Conservation (phyloP, 768 basidiomycete genomes). For the Hydnomerulius pinastri region DNA sequence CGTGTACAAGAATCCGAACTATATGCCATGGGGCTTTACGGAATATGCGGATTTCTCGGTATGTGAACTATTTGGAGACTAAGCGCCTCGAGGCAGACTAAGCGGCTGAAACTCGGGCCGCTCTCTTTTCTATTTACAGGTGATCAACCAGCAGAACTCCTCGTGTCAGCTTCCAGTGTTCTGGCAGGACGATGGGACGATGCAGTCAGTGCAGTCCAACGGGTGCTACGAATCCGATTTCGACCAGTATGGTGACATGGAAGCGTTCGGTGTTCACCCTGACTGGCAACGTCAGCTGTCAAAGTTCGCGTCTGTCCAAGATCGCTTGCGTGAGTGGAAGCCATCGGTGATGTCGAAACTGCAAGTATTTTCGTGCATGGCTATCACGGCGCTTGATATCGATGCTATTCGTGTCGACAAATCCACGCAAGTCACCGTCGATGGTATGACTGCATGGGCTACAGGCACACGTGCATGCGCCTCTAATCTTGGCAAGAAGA, state of each 20-base stretch:
- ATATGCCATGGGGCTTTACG: slow-evolving; percentile 84
- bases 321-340: slow-evolving; percentile 93
- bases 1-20: slow-evolving; percentile 72
- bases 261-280: slow-evolving; percentile 95
- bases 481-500: slow-evolving; percentile 66
- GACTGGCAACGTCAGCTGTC: slow-evolving; percentile 93
- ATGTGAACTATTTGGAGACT: slow-evolving; percentile 18
- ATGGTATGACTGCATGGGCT: slow-evolving; percentile 78
- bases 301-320: slow-evolving; percentile 95
- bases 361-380: slow-evolving; percentile 78
- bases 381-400: slow-evolving; percentile 84
- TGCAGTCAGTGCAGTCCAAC: slow-evolving; percentile 48
- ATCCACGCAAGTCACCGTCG: slow-evolving; percentile 87
- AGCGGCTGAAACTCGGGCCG: not conserved
- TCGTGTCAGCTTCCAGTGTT: slow-evolving; percentile 78
- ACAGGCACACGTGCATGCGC: slow-evolving; percentile 76
- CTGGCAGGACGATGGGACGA: slow-evolving; percentile 75
- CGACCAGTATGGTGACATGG: slow-evolving; percentile 96
- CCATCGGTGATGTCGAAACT: slow-evolving; percentile 78
- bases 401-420: slow-evolving; percentile 97
- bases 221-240: slow-evolving; percentile 87
- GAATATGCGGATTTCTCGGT: slow-evolving; percentile 83
- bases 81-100: not conserved
- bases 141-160: slow-evolving; percentile 67
- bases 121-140: slow-evolving; percentile 45